Conservation (phyloP, 208 protist genomes). For the Trypanosoma avium region DNA sequence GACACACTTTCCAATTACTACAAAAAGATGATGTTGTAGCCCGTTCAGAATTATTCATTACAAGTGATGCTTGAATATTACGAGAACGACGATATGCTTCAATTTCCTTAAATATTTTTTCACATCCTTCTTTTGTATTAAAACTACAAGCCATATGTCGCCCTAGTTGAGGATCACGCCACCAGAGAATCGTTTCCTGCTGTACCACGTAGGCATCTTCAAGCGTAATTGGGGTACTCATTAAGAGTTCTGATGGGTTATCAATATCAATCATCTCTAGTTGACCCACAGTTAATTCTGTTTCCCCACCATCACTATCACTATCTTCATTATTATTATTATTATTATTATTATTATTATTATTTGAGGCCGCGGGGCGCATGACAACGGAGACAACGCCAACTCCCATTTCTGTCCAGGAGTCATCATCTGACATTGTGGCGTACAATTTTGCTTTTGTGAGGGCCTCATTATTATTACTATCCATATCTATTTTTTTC, state of each 20-base stretch:
- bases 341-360: constrained; percentile 15
- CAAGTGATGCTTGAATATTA: neutral
- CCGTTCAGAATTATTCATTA: constrained; percentile 6
- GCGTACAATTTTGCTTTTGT: constrained; percentile 82
- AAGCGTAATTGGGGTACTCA: constrained; percentile 57
- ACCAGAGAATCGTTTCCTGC: constrained; percentile 65
- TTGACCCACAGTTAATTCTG: constrained; percentile 27
- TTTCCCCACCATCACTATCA: constrained; percentile 24
- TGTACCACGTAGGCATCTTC: constrained; percentile 75
- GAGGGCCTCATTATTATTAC: no score
- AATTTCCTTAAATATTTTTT: constrained; percentile 46
- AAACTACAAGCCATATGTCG: constrained; percentile 77
- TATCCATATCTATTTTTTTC: constrained; percentile 11
- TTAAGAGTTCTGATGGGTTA: constrained; percentile 52
- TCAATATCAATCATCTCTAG: constrained; percentile 59
- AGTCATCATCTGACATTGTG: constrained; percentile 35
- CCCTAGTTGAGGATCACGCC: constrained; percentile 62
- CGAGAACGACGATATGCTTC: constrained; percentile 38
- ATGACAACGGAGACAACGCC: constrained; percentile 47
- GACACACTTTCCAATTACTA: constrained; percentile 47
- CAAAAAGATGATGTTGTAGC: constrained; percentile 18
- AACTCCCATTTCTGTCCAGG: constrained; percentile 70
- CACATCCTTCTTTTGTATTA: constrained; percentile 63
- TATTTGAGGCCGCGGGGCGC: constrained; percentile 4
- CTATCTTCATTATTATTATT: neutral